phyloP scores from a whole-genome alignment of 2,329 filamentous ascomycete species.

The Hypoxylon sp. region DNA sequence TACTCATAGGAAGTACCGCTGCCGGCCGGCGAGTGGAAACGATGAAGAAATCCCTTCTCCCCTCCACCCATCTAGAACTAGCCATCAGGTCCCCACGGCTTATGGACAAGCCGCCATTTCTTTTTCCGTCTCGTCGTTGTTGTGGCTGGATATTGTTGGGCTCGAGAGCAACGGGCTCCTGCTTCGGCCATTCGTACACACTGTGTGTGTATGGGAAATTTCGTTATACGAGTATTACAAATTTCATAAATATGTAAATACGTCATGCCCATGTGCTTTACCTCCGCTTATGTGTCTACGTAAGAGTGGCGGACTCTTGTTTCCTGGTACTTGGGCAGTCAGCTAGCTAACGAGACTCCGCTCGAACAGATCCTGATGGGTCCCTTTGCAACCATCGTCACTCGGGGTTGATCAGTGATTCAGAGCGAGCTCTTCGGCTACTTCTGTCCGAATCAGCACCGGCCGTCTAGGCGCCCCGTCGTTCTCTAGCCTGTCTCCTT shows the following conservation, averaged over 20 bases:
- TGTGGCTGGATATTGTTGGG: constrained; percentile 31
- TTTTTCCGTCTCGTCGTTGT: constrained; percentile 20
- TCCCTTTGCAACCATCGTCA: constrained; percentile 38
- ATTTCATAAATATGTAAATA: constrained; percentile 22
- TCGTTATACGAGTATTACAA: constrained; percentile 31
- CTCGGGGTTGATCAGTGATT: constrained; percentile 24
- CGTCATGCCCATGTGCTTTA: constrained; percentile 33
- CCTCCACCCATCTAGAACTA: constrained; percentile 33
- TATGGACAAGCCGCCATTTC: constrained; percentile 20
- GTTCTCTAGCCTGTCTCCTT: constrained; percentile 21
- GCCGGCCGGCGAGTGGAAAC: constrained; percentile 41
- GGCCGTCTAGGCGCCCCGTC: constrained; percentile 9
- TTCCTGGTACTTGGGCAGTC: constrained; percentile 33
- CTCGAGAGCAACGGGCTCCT: neutral
- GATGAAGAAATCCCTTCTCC: constrained; percentile 36
- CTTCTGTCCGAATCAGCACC: constrained; percentile 31
- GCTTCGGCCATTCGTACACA: constrained; percentile 13
- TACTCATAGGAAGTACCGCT: constrained; percentile 34
- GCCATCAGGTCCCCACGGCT: constrained; percentile 37
- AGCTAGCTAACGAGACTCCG: constrained; percentile 26
- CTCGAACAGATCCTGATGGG: constrained; percentile 29
- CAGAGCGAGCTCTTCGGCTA: constrained; percentile 20
- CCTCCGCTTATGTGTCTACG: constrained; percentile 42
- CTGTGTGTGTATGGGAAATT: constrained; percentile 32
- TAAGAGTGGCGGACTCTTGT: constrained; percentile 39